phyloP scores from a whole-genome alignment of 73 alveolate species.

The Paramecium primaurelia region DNA sequence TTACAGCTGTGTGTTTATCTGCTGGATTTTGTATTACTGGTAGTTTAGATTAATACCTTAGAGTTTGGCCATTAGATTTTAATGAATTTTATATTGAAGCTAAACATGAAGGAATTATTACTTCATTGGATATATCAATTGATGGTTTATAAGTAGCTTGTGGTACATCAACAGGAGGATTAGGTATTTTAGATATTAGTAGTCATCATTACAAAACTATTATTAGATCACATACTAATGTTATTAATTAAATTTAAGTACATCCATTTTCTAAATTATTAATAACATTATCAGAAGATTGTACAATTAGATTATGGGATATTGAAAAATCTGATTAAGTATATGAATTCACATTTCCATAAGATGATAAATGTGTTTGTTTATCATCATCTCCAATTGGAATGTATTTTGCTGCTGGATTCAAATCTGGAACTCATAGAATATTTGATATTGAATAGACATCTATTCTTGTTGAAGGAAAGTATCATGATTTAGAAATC shows the following conservation, averaged over 20 bases:
- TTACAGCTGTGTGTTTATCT: conserved; percentile 75
- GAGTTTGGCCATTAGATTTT: conserved; percentile 97
- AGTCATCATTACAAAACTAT: conserved; percentile 86
- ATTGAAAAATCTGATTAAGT: conserved; percentile 71
- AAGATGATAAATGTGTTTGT: conserved; percentile 70
- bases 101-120: conserved; percentile 93
- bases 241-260: conserved; percentile 65
- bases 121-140: conserved; percentile 87
- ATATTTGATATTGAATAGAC: conserved; percentile 83
- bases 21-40: conserved; percentile 95
- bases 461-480: conserved; percentile 71
- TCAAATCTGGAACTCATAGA: conserved; percentile 77
- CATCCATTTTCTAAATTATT: conserved; percentile 63
- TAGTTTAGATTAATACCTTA: conserved; percentile 84
- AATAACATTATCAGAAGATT: conserved; percentile 75
- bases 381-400: conserved; percentile 70
- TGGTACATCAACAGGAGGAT: conserved; percentile 92
- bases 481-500: conserved; percentile 69
- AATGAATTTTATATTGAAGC: conserved; percentile 96
- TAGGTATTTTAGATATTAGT: conserved; percentile 88
- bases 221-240: conserved; percentile 92
- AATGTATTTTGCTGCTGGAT: conserved; percentile 79
- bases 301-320: conserved; percentile 86
- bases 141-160: conserved; percentile 93
- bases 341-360: conserved; percentile 77